phyloP scores from a whole-genome alignment of 176 grass and related monocot species.

The Pontederia paniculata region DNA sequence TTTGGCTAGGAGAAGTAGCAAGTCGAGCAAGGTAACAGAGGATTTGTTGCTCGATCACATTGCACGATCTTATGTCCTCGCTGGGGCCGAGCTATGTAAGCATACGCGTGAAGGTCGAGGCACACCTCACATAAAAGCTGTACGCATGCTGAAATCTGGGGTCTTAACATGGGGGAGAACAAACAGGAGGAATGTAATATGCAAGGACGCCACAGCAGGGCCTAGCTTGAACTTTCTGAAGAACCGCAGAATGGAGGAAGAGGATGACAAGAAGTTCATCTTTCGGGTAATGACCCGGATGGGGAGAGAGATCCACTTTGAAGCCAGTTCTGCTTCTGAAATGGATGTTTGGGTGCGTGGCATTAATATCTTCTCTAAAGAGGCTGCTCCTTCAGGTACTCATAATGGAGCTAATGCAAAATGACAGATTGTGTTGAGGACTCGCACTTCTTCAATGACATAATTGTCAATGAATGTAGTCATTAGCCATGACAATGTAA shows the following conservation, averaged over 20 bases:
- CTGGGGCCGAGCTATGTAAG: constrained; percentile 45
- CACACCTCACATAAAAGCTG: constrained; percentile 29
- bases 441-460: no score
- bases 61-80: constrained; percentile 25
- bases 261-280: constrained; percentile 22
- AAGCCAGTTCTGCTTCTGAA: constrained; percentile 18
- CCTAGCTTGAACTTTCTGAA: constrained; percentile 29
- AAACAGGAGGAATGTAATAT: constrained; percentile 37
- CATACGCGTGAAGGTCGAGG: constrained; percentile 34
- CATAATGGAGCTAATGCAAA: no score
- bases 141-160: constrained; percentile 41
- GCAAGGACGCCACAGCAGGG: constrained; percentile 39
- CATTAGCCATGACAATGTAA: no score
- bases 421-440: no score
- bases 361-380: constrained; percentile 38
- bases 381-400: constrained; percentile 12
- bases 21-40: constrained; percentile 33
- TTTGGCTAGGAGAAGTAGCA: constrained; percentile 26
- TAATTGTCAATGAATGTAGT: no score
- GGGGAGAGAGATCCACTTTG: constrained; percentile 47
- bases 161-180: constrained; percentile 40
- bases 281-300: constrained; percentile 35
- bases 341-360: constrained; percentile 51
- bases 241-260: constrained; percentile 21
- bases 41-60: constrained; percentile 38